Evolutionary conservation across 306 rosid genomes (phyloP).

Genomic region (Prosopis cineraria): DNA sequence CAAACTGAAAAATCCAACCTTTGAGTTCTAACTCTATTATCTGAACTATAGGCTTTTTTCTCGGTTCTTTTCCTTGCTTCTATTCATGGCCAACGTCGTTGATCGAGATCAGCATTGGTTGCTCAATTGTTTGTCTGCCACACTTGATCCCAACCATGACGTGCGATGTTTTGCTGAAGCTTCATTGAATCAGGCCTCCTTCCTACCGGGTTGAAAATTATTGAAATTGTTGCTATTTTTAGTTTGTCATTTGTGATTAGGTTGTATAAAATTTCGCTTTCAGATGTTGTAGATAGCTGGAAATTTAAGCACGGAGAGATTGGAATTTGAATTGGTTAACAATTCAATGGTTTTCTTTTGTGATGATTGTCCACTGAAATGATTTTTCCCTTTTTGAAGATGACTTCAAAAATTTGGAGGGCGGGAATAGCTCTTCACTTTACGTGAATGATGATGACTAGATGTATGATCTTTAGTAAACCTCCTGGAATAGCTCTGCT

Average conservation of each 20-base stretch:
- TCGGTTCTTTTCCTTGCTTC: background rate
- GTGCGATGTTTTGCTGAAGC: slow-evolving; percentile 89
- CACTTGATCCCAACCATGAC: slow-evolving; percentile 88
- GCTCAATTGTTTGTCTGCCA: slow-evolving; percentile 83
- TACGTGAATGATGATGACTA: background rate
- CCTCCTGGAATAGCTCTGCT: background rate
- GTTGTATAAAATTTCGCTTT: slow-evolving; percentile 5
- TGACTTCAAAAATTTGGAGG: background rate
- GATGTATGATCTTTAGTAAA: background rate
- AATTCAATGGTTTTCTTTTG: background rate
- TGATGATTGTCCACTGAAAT: background rate
- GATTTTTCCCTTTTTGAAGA: background rate
- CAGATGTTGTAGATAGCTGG: background rate
- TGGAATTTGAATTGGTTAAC: slow-evolving; percentile 1
- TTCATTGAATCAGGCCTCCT: slow-evolving; percentile 90
- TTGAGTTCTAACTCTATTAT: background rate
- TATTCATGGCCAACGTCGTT: slow-evolving; percentile 55
- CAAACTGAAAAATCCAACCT: background rate
- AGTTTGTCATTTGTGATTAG: background rate
- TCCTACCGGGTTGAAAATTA: slow-evolving; percentile 66
- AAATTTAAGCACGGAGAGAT: background rate
- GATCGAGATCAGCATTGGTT: slow-evolving; percentile 97
- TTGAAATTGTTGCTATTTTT: background rate
- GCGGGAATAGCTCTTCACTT: background rate
- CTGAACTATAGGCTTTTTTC: slow-evolving; percentile 35